phyloP scores from a whole-genome alignment of 2,329 filamentous ascomycete species.

The Venturia effusa region DNA sequence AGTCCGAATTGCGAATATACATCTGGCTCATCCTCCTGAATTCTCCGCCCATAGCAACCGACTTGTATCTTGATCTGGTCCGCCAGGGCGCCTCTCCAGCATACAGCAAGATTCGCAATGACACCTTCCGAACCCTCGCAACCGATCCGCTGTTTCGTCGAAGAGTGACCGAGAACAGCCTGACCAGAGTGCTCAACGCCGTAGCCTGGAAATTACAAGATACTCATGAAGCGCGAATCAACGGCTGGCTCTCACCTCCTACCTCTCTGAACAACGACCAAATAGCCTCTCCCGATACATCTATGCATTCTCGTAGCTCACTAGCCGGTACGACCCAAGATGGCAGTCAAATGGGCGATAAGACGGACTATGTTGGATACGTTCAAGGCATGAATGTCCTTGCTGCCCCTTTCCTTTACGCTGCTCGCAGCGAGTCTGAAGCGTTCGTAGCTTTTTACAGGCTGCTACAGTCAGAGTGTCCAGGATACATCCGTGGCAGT shows the following conservation, averaged over 20 bases:
- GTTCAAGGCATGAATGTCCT: conserved; percentile 99
- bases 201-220: conserved; percentile 91
- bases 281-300: conserved; percentile 27
- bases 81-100: conserved; percentile 89
- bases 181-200: conserved; percentile 90
- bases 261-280: conserved; percentile 38
- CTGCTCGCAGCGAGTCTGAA: conserved; percentile 85
- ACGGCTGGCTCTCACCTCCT: conserved; percentile 39
- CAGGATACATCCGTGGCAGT: conserved; percentile 85
- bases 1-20: conserved; percentile 92
- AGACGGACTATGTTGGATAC: conserved; percentile 66
- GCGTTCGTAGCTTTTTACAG: conserved; percentile 86
- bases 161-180: conserved; percentile 85
- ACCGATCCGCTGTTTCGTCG: conserved; percentile 96
- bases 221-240: conserved; percentile 48
- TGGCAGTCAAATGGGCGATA: conserved; percentile 43
- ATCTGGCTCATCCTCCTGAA: conserved; percentile 92
- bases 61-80: conserved; percentile 80
- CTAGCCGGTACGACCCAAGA: conserved; percentile 43
- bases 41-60: conserved; percentile 71
- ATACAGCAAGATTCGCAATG: conserved; percentile 95
- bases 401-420: conserved; percentile 90
- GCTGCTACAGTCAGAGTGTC: conserved; percentile 78
- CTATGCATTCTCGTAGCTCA: conserved; percentile 10
- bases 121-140: conserved; percentile 92